Conservation (phyloP, 2,329 filamentous ascomycete species). For the Cordyceps tenuipes region DNA sequence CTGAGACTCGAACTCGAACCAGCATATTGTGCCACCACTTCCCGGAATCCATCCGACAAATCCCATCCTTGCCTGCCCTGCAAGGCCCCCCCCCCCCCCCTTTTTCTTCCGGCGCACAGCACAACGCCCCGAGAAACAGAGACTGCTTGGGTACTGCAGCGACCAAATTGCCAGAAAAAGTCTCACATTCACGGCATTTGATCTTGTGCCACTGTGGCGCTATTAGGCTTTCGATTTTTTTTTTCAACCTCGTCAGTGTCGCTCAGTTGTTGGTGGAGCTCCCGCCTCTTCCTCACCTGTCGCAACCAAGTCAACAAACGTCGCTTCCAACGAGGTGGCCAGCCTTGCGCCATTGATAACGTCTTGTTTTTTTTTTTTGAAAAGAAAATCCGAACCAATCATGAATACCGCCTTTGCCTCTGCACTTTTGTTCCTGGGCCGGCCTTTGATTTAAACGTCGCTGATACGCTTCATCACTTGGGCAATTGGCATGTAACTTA, state of each 20-base stretch:
- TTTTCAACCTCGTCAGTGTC: neutral
- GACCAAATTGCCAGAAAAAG: neutral
- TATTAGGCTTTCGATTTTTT: neutral
- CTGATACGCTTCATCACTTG: neutral
- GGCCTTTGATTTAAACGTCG: conserved; percentile 18
- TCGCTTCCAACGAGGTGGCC: neutral
- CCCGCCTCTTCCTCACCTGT: neutral
- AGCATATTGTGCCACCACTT: conserved; percentile 2
- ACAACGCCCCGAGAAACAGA: neutral
- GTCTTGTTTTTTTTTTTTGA: neutral
- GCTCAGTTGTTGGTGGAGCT: neutral
- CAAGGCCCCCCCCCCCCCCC: neutral
- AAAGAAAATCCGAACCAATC: neutral
- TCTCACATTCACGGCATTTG: neutral
- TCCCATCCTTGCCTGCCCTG: neutral
- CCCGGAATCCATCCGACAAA: conserved; percentile 5
- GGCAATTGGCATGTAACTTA: neutral
- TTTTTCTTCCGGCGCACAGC: neutral
- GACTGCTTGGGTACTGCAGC: neutral
- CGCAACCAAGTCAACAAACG: neutral
- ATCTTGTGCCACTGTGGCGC: neutral
- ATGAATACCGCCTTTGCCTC: conserved; percentile 9
- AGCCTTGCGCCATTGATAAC: neutral
- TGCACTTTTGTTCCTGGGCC: conserved; percentile 16
- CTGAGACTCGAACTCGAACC: neutral